Evolutionary conservation across 2,329 filamentous ascomycete genomes (phyloP), one percentile per base, ranked within the genome.

Genomic region (Pseudopyricularia cyperi): DNA sequence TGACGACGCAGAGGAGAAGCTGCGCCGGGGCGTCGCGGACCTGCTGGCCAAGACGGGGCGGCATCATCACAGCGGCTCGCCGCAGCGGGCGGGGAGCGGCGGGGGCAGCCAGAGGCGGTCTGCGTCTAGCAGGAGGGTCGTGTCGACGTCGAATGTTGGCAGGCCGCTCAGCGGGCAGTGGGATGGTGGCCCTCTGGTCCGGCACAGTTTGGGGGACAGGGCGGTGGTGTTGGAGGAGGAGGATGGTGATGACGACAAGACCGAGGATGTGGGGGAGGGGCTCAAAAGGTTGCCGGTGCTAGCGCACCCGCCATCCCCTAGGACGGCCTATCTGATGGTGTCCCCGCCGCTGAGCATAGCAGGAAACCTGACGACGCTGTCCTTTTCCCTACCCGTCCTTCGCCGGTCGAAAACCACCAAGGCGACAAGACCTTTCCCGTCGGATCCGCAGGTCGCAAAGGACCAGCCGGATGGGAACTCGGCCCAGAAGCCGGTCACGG

Each of bases 271-370:
- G 2, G 26, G 33, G n/a, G 49, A 33, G 3, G 47, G 30, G 17
- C 24, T 30, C 9, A 42, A 56, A 34, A 46, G 55, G 30, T 56
- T 63, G 33, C 64, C 59, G 24, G 58, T 57, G 0, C 58, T 73
- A 2, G 51, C 61, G 5, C 62, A 66, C 48, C 62, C 74, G 24
- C 62, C 59, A 14, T 54, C 56, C 14, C 72, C 68, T 17, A 67
- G 60, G 26, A 66, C 68, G 5, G 77, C 75, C 1, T 85, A 84
- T 56, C 66, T 90, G 1, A 68, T 88, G 9, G 70, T 90, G 8
- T 89, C 85, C 0, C 85, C 85, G 2, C 71, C 86, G 0, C 71
- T 80, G 30, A 80, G 80, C 0, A 53, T 79, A 1, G 67, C 84
- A 3, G 80, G 77, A 7, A 73, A 75, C 54, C 68, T 89, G 17